Evolutionary conservation across 306 rosid genomes (phyloP).

Genomic region (Cucumis cinereus): DNA sequence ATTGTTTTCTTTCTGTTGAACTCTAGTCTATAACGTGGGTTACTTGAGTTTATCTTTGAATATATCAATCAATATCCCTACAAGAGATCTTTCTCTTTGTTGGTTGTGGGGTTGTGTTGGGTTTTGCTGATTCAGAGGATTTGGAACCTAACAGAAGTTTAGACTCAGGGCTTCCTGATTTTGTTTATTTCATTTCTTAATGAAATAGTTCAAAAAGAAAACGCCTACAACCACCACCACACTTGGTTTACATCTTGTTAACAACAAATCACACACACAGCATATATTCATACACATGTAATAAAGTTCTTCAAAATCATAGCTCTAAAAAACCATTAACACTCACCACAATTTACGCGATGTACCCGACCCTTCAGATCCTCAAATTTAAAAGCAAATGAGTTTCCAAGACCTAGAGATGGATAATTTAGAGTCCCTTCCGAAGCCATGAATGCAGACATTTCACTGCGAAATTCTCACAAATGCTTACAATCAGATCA

Average conservation of each 20-base stretch:
- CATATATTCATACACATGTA: neutral
- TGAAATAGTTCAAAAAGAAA: neutral
- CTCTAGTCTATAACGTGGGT: too few relatives aligned
- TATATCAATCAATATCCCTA: too few relatives aligned
- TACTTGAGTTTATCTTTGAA: too few relatives aligned
- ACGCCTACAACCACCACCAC: neutral
- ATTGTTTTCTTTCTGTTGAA: too few relatives aligned
- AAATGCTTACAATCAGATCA: constrained; percentile 11
- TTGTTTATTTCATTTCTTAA: neutral
- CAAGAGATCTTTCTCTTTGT: too few relatives aligned
- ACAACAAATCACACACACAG: neutral
- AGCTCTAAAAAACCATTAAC: neutral
- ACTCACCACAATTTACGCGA: constrained; percentile 76
- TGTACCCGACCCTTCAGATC: constrained; percentile 70
- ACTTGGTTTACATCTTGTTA: neutral
- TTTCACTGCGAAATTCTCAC: constrained; percentile 43
- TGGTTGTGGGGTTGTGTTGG: too few relatives aligned
- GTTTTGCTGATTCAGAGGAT: too few relatives aligned
- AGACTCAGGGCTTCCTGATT: neutral
- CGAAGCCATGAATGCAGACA: constrained; percentile 57
- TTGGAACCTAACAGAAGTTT: too few relatives aligned
- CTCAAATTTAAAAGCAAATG: constrained; percentile 71
- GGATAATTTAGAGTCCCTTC: constrained; percentile 48
- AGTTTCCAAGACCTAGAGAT: constrained; percentile 52
- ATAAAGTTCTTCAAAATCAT: neutral